phyloP scores from a whole-genome alignment of 1,284 basidiomycete genomes.

The Leccinum insolens region DNA sequence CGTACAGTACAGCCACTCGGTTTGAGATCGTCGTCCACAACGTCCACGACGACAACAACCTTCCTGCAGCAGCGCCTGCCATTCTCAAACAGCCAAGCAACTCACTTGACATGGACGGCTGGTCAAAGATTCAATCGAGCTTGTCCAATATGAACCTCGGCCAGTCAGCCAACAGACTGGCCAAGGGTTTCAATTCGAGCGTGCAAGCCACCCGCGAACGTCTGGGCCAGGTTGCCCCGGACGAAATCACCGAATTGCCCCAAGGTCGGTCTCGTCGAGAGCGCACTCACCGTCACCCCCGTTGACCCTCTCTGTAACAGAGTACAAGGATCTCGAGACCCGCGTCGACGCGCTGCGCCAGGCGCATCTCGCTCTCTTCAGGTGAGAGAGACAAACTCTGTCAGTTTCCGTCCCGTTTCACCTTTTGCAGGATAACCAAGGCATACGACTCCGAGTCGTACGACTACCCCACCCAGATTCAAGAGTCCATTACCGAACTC shows the following conservation, averaged over 20 bases:
- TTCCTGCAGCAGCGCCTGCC: constrained; percentile 5
- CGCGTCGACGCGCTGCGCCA: constrained; percentile 91
- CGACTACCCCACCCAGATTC: constrained; percentile 84
- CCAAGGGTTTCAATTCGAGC: constrained; percentile 84
- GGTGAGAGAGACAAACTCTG: constrained; percentile 45
- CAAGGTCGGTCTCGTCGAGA: constrained; percentile 53
- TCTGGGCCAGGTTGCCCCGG: constrained; percentile 85
- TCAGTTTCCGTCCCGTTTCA: constrained; percentile 8
- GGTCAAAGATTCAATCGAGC: constrained; percentile 68
- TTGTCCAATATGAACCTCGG: constrained; percentile 65
- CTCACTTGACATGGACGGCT: constrained; percentile 64
- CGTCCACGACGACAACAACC: background rate
- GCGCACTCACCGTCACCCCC: background rate
- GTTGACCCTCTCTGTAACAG: constrained; percentile 41
- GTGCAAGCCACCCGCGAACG: constrained; percentile 91
- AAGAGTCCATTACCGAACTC: constrained; percentile 74
- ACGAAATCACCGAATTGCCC: constrained; percentile 96
- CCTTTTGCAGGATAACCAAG: constrained; percentile 67
- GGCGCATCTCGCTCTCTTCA: constrained; percentile 82
- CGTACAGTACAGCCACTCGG: background rate
- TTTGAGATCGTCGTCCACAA: background rate
- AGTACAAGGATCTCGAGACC: constrained; percentile 95
- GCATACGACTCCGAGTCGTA: constrained; percentile 88
- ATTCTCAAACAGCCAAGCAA: background rate
- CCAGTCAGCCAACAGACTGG: constrained; percentile 71